Conservation (phyloP, 306 rosid genomes). For the Bauhinia variegata region DNA sequence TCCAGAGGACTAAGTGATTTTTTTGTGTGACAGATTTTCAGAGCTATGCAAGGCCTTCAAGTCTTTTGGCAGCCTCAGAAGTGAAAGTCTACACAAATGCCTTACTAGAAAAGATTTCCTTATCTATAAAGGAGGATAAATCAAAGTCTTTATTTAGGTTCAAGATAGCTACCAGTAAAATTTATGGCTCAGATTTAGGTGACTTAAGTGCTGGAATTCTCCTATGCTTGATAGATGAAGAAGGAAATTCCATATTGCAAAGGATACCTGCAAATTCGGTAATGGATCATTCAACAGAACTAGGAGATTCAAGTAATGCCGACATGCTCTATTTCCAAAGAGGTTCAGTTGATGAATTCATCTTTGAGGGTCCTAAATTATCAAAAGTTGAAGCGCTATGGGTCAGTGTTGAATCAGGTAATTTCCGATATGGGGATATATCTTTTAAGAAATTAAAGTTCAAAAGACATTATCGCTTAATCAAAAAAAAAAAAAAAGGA, state of each 20-base stretch:
- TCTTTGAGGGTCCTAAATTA: slow-evolving; percentile 74
- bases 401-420: slow-evolving; percentile 91
- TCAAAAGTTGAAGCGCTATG: slow-evolving; percentile 69
- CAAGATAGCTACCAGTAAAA: slow-evolving; percentile 67
- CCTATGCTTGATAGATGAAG: slow-evolving; percentile 72
- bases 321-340: slow-evolving; percentile 66
- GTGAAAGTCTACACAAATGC: slow-evolving; percentile 53
- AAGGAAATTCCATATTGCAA: slow-evolving; percentile 73
- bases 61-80: slow-evolving; percentile 67
- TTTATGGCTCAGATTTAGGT: slow-evolving; percentile 67
- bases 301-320: slow-evolving; percentile 31
- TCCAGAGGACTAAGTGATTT: neutral
- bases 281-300: slow-evolving; percentile 43
- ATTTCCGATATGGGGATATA: slow-evolving; percentile 30
- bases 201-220: slow-evolving; percentile 73
- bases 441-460: slow-evolving; percentile 25
- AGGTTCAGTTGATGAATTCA: slow-evolving; percentile 72
- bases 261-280: slow-evolving; percentile 66
- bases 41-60: slow-evolving; percentile 65
- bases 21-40: slow-evolving; percentile 58
- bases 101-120: slow-evolving; percentile 43
- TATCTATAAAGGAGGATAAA: slow-evolving; percentile 46
- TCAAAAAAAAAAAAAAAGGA: too few relatives aligned
- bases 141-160: slow-evolving; percentile 57
- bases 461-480: neutral